Evolutionary conservation across 768 basidiomycete genomes (phyloP), one percentile per base, ranked within the genome.

Genomic region (Tephrocybe sp.): DNA sequence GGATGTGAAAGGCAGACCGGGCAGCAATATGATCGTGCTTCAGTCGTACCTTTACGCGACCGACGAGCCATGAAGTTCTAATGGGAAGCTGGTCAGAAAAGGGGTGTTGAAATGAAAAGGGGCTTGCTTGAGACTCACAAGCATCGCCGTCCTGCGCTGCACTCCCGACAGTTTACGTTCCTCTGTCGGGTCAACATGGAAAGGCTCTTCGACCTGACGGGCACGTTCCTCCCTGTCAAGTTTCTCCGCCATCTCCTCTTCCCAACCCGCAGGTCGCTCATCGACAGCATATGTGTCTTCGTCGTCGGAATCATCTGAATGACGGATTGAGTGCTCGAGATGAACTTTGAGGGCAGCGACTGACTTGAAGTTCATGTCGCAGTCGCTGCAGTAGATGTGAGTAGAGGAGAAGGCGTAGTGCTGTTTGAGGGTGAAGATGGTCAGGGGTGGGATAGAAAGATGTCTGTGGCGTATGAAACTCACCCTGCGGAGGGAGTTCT

Each of bases 291-390:
- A 30, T 18, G 42, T 50, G 13, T 39, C 42, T 23, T 50, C 49
- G 12, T 50, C 49, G 21, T 55, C 54, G 1, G 50, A 51, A 44
- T 55, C 47, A 21, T 45, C 46, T n/a, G 47, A 42, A 25, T 55
- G 50, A n/a, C 41, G 42, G 5, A 42, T 31, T 12, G 54, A 48
- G 30, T 55, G 30, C 7, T 52, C 30, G 10, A 45, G 22, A 13
- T 55, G 50, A 2, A 55, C 40, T 12, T 42, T 30, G 1, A 55
- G 38, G 12, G 42, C 54, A 15, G 38, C 22, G 16, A 47, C 15
- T 12, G 46, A 34, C 11, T 41, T 24, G n/a, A 55, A 55, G 18
- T 16, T 22, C 24, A 45, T 51, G 22, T 55, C 44, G 29, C 54
- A 55, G 13, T 7, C 7, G 2, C 9, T 27, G 43, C 50, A 55